Evolutionary conservation across 805 yeast species (phyloP).

Genomic region (Starmera dryadoides): DNA sequence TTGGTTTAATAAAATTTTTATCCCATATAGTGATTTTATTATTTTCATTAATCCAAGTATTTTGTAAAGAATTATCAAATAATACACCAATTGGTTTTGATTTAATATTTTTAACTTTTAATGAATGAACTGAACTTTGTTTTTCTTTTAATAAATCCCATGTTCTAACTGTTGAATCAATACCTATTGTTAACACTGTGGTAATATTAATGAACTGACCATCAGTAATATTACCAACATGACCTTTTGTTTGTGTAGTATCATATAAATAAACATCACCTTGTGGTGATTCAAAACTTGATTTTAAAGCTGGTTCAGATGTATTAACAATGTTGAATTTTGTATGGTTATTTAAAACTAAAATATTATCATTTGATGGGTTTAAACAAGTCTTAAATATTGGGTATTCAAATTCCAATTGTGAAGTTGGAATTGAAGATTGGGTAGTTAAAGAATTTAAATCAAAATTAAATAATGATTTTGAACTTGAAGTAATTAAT

Average conservation of each 20-base stretch:
- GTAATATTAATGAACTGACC: constrained; percentile 11
- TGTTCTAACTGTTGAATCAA: constrained; percentile 21
- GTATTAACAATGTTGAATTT: no score
- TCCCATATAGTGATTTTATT: constrained; percentile 2
- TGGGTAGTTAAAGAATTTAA: no score
- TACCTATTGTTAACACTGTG: constrained; percentile 12
- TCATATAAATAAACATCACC: constrained; percentile 22
- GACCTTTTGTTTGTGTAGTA: constrained; percentile 20
- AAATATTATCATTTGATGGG: no score
- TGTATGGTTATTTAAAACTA: no score
- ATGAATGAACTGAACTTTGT: constrained; percentile 10
- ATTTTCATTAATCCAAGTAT: constrained; percentile 1
- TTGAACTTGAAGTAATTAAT: no score
- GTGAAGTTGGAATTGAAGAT: no score
- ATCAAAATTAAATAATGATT: no score
- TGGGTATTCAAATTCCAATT: no score
- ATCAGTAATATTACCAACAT: constrained; percentile 16
- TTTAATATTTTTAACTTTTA: constrained; percentile 11
- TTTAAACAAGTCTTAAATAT: no score
- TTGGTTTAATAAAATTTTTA: constrained; percentile 1
- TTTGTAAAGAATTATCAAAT: not conserved
- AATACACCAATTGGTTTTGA: constrained; percentile 4
- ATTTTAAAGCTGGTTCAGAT: not conserved
- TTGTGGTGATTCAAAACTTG: not conserved
- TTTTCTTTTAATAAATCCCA: constrained; percentile 15